A percentile compares a stretch with the other conserved stretches of the same genome.
phyloP scores from a whole-genome alignment of 2,329 filamentous ascomycete species.

The Phaeomoniella chlamydospora region DNA sequence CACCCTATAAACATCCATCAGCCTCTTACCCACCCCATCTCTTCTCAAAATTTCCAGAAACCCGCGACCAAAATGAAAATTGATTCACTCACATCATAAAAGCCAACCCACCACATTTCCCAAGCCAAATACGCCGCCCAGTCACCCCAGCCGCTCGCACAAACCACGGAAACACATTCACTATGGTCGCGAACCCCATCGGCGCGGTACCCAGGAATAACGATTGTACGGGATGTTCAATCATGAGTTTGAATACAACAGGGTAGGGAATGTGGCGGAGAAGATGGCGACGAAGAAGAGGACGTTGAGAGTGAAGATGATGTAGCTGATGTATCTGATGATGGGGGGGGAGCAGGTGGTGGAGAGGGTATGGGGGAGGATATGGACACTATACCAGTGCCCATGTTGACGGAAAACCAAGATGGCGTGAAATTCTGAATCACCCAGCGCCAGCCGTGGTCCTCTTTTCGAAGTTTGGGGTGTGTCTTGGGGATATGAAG shows the following conservation, averaged over 20 bases:
- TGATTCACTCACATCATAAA: too few species aligned
- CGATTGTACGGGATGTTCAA: conserved; percentile 50
- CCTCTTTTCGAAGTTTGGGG: too few species aligned
- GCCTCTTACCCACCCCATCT: too few species aligned
- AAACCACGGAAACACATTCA: conserved; percentile 50
- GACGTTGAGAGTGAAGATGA: conserved; percentile 46
- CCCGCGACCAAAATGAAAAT: too few species aligned
- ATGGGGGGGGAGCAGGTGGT: conserved; percentile 43
- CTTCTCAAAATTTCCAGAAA: too few species aligned
- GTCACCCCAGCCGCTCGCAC: conserved; percentile 44
- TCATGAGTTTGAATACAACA: too few species aligned
- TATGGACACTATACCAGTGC: conserved; percentile 52
- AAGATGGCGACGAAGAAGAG: conserved; percentile 51
- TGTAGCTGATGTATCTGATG: conserved; percentile 33
- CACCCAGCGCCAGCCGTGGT: conserved; percentile 20
- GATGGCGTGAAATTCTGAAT: conserved; percentile 29
- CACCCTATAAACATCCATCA: background rate
- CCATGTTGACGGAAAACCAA: conserved; percentile 49
- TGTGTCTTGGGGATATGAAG: too few species aligned
- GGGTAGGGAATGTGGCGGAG: too few species aligned
- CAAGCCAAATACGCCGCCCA: conserved; percentile 42
- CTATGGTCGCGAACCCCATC: conserved; percentile 54
- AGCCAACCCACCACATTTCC: conserved; percentile 33
- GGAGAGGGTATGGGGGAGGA: conserved; percentile 47
- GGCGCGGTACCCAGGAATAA: conserved; percentile 56